These are phyloP conservation scores for Ophiostoma ulmi DNA, from an alignment of 2,329 filamentous ascomycete species.

Conservation along the genomic window DNA sequence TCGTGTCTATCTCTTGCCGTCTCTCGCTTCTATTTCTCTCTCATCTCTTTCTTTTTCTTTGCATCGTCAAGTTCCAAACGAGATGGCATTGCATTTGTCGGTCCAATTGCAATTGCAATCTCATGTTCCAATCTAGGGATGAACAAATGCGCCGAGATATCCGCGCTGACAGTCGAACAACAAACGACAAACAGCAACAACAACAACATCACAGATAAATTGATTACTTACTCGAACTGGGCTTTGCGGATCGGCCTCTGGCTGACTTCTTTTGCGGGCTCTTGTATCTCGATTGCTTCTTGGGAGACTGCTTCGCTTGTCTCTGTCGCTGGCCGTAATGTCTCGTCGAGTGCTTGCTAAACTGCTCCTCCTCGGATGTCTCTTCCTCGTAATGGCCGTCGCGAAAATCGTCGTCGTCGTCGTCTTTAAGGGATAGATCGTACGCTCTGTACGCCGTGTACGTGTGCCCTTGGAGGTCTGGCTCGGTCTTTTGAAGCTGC, in stretches of 20 bases:
- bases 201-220: neutral
- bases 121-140: neutral
- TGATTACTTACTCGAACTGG: neutral
- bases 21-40: too few species aligned
- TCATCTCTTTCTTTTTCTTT: too few species aligned
- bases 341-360: neutral
- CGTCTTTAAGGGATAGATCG: neutral
- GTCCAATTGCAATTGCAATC: neutral
- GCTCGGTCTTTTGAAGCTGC: neutral
- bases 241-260: too few species aligned
- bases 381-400: neutral
- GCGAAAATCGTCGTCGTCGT: neutral
- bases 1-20: too few species aligned
- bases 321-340: neutral
- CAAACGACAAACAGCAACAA: neutral
- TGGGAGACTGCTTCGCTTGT: neutral
- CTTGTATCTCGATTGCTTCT: neutral
- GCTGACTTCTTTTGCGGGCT: neutral
- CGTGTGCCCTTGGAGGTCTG: neutral
- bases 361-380: conserved; percentile 2
- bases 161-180: neutral
- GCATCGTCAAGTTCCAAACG: too few species aligned
- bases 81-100: neutral
- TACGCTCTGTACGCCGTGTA: neutral
- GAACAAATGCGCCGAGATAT: neutral